Base-by-base conservation (phyloP, 2,329 filamentous ascomycete species). In the Boeremia exigua region DNA sequence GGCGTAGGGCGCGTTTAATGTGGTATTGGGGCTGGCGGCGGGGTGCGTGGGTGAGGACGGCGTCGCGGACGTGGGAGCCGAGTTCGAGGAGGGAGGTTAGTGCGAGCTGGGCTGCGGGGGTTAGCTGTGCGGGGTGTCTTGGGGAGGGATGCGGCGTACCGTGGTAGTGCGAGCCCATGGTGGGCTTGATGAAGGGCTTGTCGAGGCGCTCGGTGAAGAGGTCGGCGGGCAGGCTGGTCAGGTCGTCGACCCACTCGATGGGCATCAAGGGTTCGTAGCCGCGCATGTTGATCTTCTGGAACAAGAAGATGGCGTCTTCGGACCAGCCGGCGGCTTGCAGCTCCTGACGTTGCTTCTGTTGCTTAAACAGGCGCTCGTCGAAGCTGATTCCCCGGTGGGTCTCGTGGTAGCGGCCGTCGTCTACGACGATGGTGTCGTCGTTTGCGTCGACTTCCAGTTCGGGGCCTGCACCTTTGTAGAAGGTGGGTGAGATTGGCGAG, bases 261-360 rank as follows among this genome's bases (percentile, higher is more conserved):
- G 83, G 82, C 11, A 87, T 66, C 1, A 86, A 68, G 9, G 84
- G 81, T 70, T 86, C 84, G 48, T 80, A 81, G 14, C 84, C 84
- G 37, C 84, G 82, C 73, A 81, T 79, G 6, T 78, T 78, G 28
- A 86, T 77, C 54, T 81, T 81, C 54, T 81, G 79, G 60, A 82
- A 82, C 2, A 86, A 72, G 30, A 79, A 78, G 36, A 81, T 78
- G 50, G 85, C 82, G 48, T 81, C 80, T 25, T 80, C 74, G 3
- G 78, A 75, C 81, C 81, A 86, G 39, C 80, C 78, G 25, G 75
- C 74, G 10, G 69, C 62, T 3, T 78, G 77, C 5, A 83, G 67
- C 27, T 69, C 63, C 9, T 64, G 64, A 42, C 67, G 56, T 44
- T 58, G 38, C 48, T 47, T 51, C 47, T 57, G 54, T 29, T 53